A percentile compares a stretch with the other conserved stretches of the same genome.
Evolutionary conservation across 1,284 basidiomycete species (phyloP).

Genomic region (Amylostereum areolatum): DNA sequence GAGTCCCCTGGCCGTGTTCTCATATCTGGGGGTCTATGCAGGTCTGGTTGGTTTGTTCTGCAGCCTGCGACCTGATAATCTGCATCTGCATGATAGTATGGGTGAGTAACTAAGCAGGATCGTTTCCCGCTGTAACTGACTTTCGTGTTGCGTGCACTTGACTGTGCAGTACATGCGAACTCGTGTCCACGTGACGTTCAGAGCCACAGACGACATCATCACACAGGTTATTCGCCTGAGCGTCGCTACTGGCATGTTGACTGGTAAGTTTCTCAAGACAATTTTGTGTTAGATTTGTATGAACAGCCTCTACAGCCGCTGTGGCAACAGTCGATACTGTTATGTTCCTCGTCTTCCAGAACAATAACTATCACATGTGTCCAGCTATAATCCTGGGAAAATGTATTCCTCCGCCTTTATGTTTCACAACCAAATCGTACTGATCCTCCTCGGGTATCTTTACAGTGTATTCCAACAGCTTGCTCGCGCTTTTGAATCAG

Average conservation of each 20-base stretch:
- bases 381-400: conserved; percentile 4
- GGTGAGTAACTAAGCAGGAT: conserved; percentile 3
- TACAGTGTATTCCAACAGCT: not conserved
- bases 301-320: not conserved
- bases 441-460: not conserved
- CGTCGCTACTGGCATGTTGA: conserved; percentile 8
- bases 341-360: conserved; percentile 6
- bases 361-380: conserved; percentile 9
- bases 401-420: not conserved
- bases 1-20: too few species aligned
- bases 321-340: conserved; percentile 8
- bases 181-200: not conserved
- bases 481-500: not conserved
- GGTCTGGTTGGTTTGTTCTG: conserved; percentile 11
- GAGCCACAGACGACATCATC: conserved; percentile 1
- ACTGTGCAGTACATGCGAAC: not conserved
- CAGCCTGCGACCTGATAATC: conserved; percentile 10
- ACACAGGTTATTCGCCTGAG: conserved; percentile 5
- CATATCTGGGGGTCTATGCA: not conserved
- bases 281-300: not conserved
- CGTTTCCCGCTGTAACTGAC: not conserved
- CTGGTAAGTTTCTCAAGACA: not conserved
- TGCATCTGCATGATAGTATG: conserved; percentile 8
- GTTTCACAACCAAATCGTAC: not conserved
- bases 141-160: not conserved